Conservation (phyloP, 441 rosid species). For the Breynia disticha region DNA sequence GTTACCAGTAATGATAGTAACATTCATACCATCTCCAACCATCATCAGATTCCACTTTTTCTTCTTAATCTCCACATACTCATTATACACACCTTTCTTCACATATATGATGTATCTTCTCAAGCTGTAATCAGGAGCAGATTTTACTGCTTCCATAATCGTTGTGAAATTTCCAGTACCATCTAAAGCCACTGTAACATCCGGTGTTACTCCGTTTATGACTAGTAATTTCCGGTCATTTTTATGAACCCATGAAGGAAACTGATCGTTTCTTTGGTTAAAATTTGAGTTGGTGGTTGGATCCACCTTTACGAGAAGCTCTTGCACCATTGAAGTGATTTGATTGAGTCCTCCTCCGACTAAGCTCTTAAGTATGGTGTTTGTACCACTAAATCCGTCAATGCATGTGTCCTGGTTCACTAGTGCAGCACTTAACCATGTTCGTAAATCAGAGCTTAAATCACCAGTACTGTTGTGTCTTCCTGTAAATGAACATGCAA, state of each 20-base stretch:
- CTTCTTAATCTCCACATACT: constrained; percentile 84
- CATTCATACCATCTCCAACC: constrained; percentile 75
- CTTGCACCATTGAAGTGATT: constrained; percentile 39
- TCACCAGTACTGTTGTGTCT: constrained; percentile 67
- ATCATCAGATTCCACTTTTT: constrained; percentile 90
- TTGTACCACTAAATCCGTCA: constrained; percentile 65
- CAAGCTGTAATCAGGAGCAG: constrained; percentile 61
- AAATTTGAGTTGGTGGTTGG: constrained; percentile 22
- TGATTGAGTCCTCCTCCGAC: constrained; percentile 50
- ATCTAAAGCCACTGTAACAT: constrained; percentile 66
- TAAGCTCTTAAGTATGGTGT: constrained; percentile 29
- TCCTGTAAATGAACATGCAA: constrained; percentile 24
- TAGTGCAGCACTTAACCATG: constrained; percentile 74
- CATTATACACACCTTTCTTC: constrained; percentile 63
- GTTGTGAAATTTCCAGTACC: constrained; percentile 63
- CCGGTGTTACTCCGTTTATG: constrained; percentile 31
- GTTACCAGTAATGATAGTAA: constrained; percentile 58
- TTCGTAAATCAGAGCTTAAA: constrained; percentile 47
- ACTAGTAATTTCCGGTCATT: constrained; percentile 45
- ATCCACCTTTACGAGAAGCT: constrained; percentile 43
- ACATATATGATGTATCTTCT: constrained; percentile 48
- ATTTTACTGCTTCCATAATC: constrained; percentile 55
- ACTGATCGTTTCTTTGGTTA: constrained; percentile 15
- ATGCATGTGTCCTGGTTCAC: constrained; percentile 69
- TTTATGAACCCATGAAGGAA: constrained; percentile 54